Conservation (phyloP, 2,329 filamentous ascomycete species). For the Didymella pomorum region DNA sequence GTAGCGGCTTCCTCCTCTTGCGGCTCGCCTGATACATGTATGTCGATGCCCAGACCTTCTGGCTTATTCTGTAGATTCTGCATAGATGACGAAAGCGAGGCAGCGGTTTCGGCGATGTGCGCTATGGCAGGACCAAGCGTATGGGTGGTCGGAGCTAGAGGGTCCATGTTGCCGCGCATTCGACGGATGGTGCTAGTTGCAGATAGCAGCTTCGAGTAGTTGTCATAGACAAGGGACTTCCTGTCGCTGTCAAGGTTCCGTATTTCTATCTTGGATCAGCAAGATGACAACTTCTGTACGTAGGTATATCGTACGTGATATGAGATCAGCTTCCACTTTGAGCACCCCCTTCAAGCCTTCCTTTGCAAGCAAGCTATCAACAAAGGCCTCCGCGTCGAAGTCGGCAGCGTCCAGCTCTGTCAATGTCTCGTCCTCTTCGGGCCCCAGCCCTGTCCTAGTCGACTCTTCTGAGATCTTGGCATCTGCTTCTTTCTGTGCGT, state of each 20-base stretch:
- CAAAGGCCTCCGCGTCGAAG: conserved; percentile 77
- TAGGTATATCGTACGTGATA: conserved; percentile 55
- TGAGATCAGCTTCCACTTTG: conserved; percentile 72
- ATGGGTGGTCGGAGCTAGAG: conserved; percentile 74
- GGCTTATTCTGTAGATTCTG: conserved; percentile 36
- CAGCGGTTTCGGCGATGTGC: conserved; percentile 72
- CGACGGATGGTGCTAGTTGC: conserved; percentile 95
- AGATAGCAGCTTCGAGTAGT: conserved; percentile 96
- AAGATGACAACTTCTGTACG: background rate
- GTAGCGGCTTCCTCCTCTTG: conserved; percentile 37
- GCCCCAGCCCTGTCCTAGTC: conserved; percentile 41
- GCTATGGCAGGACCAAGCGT: conserved; percentile 77
- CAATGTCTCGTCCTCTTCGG: conserved; percentile 65
- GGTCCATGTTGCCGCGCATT: conserved; percentile 85
- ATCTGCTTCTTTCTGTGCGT: conserved; percentile 46
- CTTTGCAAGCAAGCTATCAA: conserved; percentile 67
- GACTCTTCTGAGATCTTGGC: conserved; percentile 46
- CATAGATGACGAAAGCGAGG: conserved; percentile 51
- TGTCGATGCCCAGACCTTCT: conserved; percentile 36
- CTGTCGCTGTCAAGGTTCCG: conserved; percentile 91
- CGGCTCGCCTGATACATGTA: conserved; percentile 33
- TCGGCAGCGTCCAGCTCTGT: conserved; percentile 74
- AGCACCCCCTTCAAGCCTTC: conserved; percentile 74
- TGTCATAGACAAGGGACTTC: conserved; percentile 97
- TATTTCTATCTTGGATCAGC: conserved; percentile 65